These are phyloP conservation scores for Penicillium psychrosexuale DNA, from an alignment of 2,329 filamentous ascomycete species.

Conservation along the genomic window DNA sequence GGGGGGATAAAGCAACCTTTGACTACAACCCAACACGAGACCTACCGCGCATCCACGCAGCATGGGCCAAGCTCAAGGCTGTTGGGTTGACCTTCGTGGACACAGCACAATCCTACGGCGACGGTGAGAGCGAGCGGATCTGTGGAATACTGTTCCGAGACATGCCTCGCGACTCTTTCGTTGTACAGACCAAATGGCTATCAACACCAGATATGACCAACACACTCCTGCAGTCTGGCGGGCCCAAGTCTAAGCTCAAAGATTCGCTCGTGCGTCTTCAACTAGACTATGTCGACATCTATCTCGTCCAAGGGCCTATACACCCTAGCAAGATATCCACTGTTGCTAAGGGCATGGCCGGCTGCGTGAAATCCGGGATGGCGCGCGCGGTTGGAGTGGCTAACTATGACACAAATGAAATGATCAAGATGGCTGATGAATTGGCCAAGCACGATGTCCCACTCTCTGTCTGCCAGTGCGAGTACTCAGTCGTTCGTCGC, in stretches of 20 bases:
- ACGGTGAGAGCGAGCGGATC: conserved; percentile 44
- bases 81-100: conserved; percentile 45
- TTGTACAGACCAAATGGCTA: conserved; percentile 45
- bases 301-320: conserved; percentile 46
- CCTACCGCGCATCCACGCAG: conserved; percentile 34
- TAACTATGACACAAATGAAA: conserved; percentile 44
- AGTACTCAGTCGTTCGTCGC: conserved; percentile 45
- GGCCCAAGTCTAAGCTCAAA: conserved; percentile 38
- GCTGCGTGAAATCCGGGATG: conserved; percentile 44
- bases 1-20: conserved; percentile 31
- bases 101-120: conserved; percentile 46
- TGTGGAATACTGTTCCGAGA: conserved; percentile 41
- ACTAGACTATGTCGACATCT: conserved; percentile 44
- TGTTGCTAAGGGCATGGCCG: conserved; percentile 43
- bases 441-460: conserved; percentile 38
- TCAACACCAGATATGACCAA: conserved; percentile 32
- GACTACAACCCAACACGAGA: conserved; percentile 37
- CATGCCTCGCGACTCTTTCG: conserved; percentile 34
- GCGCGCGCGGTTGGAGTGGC: conserved; percentile 45
- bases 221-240: conserved; percentile 31
- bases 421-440: conserved; percentile 44
- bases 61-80: conserved; percentile 39
- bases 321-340: conserved; percentile 41
- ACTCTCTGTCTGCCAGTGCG: conserved; percentile 47
- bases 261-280: conserved; percentile 39